Evolutionary conservation across 2,329 filamentous ascomycete species (phyloP).

Genomic region (Allantophomopsis cytisporea): DNA sequence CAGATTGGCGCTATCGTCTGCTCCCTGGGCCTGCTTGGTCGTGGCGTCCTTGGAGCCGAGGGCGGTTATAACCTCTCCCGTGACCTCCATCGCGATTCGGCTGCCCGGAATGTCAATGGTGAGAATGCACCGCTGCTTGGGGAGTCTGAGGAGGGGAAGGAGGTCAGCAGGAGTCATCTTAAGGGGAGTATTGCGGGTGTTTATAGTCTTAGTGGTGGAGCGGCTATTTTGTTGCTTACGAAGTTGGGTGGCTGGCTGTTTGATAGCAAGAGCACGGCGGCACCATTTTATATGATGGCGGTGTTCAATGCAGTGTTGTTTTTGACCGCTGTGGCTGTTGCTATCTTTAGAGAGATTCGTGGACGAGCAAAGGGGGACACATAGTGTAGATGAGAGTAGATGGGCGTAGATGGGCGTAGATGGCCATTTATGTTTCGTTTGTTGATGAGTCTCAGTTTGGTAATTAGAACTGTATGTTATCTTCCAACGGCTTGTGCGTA

Average conservation of each 20-base stretch:
- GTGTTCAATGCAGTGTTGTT: constrained; percentile 51
- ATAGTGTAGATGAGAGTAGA: too few species aligned
- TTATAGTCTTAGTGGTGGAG: constrained; percentile 83
- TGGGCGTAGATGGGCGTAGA: too few species aligned
- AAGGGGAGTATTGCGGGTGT: constrained; percentile 93
- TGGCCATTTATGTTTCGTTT: too few species aligned
- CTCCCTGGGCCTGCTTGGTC: constrained; percentile 76
- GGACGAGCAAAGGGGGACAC: too few species aligned
- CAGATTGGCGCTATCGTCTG: constrained; percentile 97
- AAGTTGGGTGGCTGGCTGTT: constrained; percentile 84
- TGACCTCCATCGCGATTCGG: constrained; percentile 8
- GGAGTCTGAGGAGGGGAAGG: constrained; percentile 1
- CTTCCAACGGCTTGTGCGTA: too few species aligned
- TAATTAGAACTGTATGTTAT: too few species aligned
- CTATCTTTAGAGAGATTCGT: too few species aligned
- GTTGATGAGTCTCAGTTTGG: too few species aligned
- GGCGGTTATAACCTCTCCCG: constrained; percentile 17
- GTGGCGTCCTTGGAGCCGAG: constrained; percentile 52
- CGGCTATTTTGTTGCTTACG: constrained; percentile 79
- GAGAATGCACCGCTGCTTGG: constrained; percentile 17
- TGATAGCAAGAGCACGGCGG: constrained; percentile 57
- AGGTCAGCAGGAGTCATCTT: constrained; percentile 27
- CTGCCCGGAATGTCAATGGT: not conserved
- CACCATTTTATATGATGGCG: constrained; percentile 93
- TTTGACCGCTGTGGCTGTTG: too few species aligned